Base-by-base conservation (phyloP, 2,329 filamentous ascomycete genomes). In the Cladophialophora bantiana region DNA sequence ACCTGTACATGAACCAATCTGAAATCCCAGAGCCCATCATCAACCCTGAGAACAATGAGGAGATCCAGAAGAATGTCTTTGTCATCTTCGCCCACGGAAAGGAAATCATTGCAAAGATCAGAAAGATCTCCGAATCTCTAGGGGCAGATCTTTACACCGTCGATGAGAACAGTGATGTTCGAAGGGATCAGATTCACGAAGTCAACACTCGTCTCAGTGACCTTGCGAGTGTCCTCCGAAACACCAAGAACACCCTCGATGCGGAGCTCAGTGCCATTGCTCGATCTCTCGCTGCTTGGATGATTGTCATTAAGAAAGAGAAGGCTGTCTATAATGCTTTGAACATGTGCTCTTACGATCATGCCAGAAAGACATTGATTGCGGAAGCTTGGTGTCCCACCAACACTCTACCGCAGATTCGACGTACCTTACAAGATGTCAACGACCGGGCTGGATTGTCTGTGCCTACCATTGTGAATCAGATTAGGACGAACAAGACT, bases 1-100 rank as follows among this genome's bases (percentile, higher is more conserved):
- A 99, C 80, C 83, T 99, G 70, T 99, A 98, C 85, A 99, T 99
- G 95, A 99, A 99, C 82, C 96, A 99, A 83, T 94, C 94, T 48
- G 95, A 99, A 84, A 99, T 99, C 69, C 90, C 93, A 7, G 94
- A 99, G 78, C 89, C 92, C 42, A 90, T 99, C 73, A 85, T 97
- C 77, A 92, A 99, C 78, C 94, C 95, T 15, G 86, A 90, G 77
- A 97, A 88, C 82, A 97, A 98, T 78, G 94, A 98, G 81, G 85
- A 92, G 71, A 86, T 96, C 74, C 89, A 91, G 83, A 99, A 99
- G 88, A 99, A 97, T 74, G 95, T 99, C 64, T 99, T 99, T 76
- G 94, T 99, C 76, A 99, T 99, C 79, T 99, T 99, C 75, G 95
- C 95, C 12, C 95, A 99, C 76, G 95, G 95, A 77, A 97, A 97